A percentile compares a stretch with the other conserved stretches of the same genome.
phyloP scores from a whole-genome alignment of 345 rosid genomes.

The Ricinus communis region DNA sequence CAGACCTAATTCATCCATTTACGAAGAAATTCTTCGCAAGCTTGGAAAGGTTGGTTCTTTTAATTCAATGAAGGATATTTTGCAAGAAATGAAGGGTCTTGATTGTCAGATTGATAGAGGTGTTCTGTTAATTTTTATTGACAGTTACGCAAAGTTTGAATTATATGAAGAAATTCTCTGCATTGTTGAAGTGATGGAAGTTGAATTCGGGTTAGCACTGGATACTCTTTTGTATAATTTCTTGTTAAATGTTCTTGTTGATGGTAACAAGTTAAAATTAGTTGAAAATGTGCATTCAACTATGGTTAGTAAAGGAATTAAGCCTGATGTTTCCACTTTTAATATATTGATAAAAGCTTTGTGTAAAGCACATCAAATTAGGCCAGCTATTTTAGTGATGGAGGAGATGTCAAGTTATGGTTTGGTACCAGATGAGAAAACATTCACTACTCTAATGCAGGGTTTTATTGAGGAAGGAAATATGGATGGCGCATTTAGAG shows the following conservation, averaged over 20 bases:
- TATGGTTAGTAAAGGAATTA: constrained; percentile 58
- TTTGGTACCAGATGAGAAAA: constrained; percentile 74
- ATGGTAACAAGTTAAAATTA: constrained; percentile 64
- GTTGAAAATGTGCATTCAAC: constrained; percentile 63
- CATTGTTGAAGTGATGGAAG: constrained; percentile 55
- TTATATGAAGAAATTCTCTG: constrained; percentile 56
- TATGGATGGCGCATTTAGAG: constrained; percentile 69
- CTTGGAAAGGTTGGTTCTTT: constrained; percentile 69
- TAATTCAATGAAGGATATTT: constrained; percentile 55
- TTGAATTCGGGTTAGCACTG: constrained; percentile 50
- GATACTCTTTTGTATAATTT: constrained; percentile 68
- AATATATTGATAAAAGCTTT: constrained; percentile 79
- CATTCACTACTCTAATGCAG: constrained; percentile 83
- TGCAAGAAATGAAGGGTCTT: constrained; percentile 52
- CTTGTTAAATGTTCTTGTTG: constrained; percentile 77
- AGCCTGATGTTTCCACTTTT: constrained; percentile 80
- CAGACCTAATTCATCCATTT: constrained; percentile 48
- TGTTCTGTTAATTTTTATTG: constrained; percentile 52
- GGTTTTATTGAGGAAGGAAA: constrained; percentile 84
- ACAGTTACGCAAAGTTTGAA: constrained; percentile 59
- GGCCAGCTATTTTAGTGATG: constrained; percentile 82
- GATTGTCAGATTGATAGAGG: constrained; percentile 44
- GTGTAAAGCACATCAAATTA: constrained; percentile 83
- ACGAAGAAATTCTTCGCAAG: constrained; percentile 65
- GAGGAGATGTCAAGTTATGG: constrained; percentile 78